A percentile compares a stretch with the other conserved stretches of the same genome.
Conservation (phyloP, 345 rosid species). For the Geranium brycei region DNA sequence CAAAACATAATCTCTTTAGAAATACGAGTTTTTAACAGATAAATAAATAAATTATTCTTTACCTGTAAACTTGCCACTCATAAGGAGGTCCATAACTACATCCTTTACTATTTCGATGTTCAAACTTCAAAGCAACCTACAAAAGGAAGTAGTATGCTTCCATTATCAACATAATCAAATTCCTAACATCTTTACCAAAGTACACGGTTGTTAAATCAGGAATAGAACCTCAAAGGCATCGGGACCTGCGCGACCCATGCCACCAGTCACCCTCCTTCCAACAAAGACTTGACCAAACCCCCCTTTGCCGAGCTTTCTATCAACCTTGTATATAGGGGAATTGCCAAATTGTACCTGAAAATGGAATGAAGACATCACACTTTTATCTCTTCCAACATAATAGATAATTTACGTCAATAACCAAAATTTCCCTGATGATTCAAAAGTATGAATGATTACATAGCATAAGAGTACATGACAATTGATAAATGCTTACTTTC, state of each 20-base stretch:
- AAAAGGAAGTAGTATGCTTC: conserved; percentile 1
- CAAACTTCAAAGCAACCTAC: conserved; percentile 63
- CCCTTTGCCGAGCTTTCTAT: conserved; percentile 56
- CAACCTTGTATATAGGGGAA: conserved; percentile 47
- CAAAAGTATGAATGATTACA: too few relatives aligned
- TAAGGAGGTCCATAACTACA: conserved; percentile 53
- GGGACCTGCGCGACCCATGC: conserved; percentile 17
- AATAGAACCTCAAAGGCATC: conserved; percentile 32
- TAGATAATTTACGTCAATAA: neutral
- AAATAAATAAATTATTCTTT: conserved; percentile 1
- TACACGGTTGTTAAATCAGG: neutral
- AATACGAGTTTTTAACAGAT: neutral
- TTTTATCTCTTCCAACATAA: neutral
- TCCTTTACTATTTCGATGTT: conserved; percentile 52
- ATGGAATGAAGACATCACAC: neutral
- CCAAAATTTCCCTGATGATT: neutral
- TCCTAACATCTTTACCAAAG: neutral
- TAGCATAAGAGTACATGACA: too few relatives aligned
- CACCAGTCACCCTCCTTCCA: conserved; percentile 40
- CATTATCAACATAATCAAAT: conserved; percentile 7
- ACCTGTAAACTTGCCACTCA: conserved; percentile 68
- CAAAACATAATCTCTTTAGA: too few relatives aligned
- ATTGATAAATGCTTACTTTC: too few relatives aligned
- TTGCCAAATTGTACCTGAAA: conserved; percentile 46
- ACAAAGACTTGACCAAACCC: conserved; percentile 75